phyloP scores from a whole-genome alignment of 2,329 filamentous ascomycete genomes.

The Cladorrhinum sp. region DNA sequence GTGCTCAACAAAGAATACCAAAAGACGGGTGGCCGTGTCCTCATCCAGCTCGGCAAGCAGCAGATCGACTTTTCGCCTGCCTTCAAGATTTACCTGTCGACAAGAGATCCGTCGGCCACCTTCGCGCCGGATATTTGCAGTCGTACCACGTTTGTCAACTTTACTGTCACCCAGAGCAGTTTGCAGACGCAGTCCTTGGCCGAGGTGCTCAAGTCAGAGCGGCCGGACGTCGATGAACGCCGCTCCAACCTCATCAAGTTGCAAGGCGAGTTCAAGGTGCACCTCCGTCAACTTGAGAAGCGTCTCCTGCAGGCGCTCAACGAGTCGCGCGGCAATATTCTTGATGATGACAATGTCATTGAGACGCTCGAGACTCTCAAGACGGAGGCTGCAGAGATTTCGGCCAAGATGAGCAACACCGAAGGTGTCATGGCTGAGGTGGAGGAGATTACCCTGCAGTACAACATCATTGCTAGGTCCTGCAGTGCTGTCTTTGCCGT shows the following conservation, averaged over 20 bases:
- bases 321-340: constrained; percentile 93
- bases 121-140: constrained; percentile 98
- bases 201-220: constrained; percentile 94
- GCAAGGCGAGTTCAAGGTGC: constrained; percentile 98
- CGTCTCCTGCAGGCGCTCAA: constrained; percentile 91
- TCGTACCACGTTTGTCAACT: constrained; percentile 98
- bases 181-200: constrained; percentile 97
- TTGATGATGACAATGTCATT: constrained; percentile 97
- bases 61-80: constrained; percentile 98
- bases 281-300: constrained; percentile 92
- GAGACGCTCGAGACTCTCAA: constrained; percentile 97
- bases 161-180: constrained; percentile 98
- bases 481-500: constrained; percentile 98
- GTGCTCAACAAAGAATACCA: constrained; percentile 99
- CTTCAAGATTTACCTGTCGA: constrained; percentile 93
- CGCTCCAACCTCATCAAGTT: constrained; percentile 97
- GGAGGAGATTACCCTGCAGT: constrained; percentile 90
- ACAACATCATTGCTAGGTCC: constrained; percentile 86
- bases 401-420: constrained; percentile 91
- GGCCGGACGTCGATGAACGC: constrained; percentile 94
- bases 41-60: constrained; percentile 97
- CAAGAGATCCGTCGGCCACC: constrained; percentile 89
- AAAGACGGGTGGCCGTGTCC: constrained; percentile 93
- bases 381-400: constrained; percentile 95
- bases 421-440: constrained; percentile 98